phyloP scores from a whole-genome alignment of 352 stramenopile species.

The Hyaloperonospora brassicae region DNA sequence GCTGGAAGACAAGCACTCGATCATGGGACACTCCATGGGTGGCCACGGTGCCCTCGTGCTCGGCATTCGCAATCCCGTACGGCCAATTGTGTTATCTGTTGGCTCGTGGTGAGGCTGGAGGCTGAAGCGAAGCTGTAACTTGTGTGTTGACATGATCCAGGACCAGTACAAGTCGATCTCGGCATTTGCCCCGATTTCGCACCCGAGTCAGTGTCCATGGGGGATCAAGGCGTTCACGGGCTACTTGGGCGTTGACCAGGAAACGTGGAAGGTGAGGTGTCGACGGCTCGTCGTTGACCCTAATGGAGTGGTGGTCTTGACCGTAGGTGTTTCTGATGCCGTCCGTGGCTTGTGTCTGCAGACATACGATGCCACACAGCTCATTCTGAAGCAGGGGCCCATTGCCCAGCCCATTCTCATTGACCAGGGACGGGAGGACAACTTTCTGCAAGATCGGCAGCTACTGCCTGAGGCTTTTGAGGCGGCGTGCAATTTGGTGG shows the following conservation, averaged over 20 bases:
- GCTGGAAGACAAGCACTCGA: constrained; percentile 76
- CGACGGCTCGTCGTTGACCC: not conserved
- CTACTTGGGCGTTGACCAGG: constrained; percentile 91
- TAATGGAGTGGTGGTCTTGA: not conserved
- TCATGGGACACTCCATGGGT: constrained; percentile 96
- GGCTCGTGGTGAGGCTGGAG: not conserved
- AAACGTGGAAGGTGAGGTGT: constrained; percentile 56
- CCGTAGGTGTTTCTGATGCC: constrained; percentile 1
- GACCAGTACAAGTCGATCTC: constrained; percentile 89
- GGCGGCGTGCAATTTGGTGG: constrained; percentile 66
- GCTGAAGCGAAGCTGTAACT: constrained; percentile 4
- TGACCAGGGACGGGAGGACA: constrained; percentile 86
- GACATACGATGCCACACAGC: constrained; percentile 87
- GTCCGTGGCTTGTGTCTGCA: constrained; percentile 4
- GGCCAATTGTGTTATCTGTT: not conserved
- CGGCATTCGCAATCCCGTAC: constrained; percentile 82
- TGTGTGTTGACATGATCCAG: constrained; percentile 13
- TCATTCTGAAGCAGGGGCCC: constrained; percentile 68
- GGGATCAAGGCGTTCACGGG: constrained; percentile 96
- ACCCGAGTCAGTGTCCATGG: constrained; percentile 95
- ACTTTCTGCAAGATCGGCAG: constrained; percentile 86
- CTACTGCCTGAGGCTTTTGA: constrained; percentile 88
- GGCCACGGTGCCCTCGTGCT: constrained; percentile 95
- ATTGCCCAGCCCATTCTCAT: constrained; percentile 75
- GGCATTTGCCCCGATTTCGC: constrained; percentile 94